Base-by-base conservation (phyloP, 2,329 filamentous ascomycete species). In the Colletotrichum sp. region DNA sequence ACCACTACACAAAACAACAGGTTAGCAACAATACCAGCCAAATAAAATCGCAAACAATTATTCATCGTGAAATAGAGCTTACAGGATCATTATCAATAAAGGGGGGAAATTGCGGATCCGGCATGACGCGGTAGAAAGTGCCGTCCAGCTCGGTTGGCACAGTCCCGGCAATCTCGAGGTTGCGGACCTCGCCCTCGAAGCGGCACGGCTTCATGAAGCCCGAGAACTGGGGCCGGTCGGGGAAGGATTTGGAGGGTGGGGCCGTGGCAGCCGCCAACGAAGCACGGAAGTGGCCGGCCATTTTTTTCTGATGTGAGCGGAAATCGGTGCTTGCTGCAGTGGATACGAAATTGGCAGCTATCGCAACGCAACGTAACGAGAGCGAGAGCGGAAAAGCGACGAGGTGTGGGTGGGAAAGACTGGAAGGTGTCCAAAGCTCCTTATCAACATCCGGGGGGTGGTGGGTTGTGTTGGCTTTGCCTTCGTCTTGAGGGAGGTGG, bases 41-140 rank as follows among this genome's bases (percentile, higher is more conserved):
- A 2, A 9, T 8, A 7, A 64, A 9, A 28, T 12, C 2, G 18
- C n/a, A n/a, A n/a, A n/a, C n/a, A n/a, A n/a, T 8, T 36, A 0
- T 36, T 36, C 39, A 6, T 8, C 5, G 9, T n/a, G 4, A 1
- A 62, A 13, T 49, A 6, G n/a, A 24, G 30, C 73, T 24, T 30
- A 76, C 73, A 15, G 70, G 73, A 26, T 76, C 69, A 26, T 76
- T 36, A 2, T 76, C 57, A 36, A 73, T 68, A 2, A 73, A 77
- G 0, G 84, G 85, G 0, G 85, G 81, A 1, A 83, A 78, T 2
- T 83, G 83, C 1, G 86, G 86, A 72, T 89, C 87, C 2, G 82
- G 81, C 84, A 88, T 88, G 4, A 88, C 82, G 81, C 79, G 81
- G 68, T 71, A 78, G 30, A 81, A 81, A 0, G 79, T 79, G 4